Conservation (phyloP, 23 red algal genomes). For the Agarophyton chilense region DNA sequence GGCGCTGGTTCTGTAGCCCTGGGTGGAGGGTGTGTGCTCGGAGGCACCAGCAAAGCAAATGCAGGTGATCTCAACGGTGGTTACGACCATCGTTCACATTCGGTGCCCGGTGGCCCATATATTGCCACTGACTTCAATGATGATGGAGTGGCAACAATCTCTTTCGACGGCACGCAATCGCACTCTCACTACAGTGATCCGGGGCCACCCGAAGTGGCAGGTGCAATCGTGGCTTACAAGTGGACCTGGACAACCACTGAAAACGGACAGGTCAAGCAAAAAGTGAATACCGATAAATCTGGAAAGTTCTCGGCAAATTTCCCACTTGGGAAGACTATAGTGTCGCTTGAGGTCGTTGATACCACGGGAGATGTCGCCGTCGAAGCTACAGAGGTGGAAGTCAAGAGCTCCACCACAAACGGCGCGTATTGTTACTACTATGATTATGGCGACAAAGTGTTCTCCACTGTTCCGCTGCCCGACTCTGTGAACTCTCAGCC, state of each 20-base stretch:
- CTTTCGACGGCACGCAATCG: slow-evolving; percentile 63
- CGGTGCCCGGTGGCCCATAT: slow-evolving; percentile 71
- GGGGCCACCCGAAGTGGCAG: slow-evolving; percentile 43
- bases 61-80: slow-evolving; percentile 25
- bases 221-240: slow-evolving; percentile 68
- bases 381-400: slow-evolving; percentile 49
- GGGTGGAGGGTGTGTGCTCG: slow-evolving; percentile 35
- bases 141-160: slow-evolving; percentile 31
- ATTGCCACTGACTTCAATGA: slow-evolving; percentile 71
- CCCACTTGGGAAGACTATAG: slow-evolving; percentile 61
- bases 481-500: slow-evolving; percentile 8
- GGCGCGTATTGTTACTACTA: slow-evolving; percentile 77
- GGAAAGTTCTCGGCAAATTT: slow-evolving; percentile 61
- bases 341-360: slow-evolving; percentile 62
- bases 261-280: slow-evolving; percentile 24
- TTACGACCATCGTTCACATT: slow-evolving; percentile 69
- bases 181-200: slow-evolving; percentile 81
- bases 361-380: slow-evolving; percentile 51
- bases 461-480: slow-evolving; percentile 44
- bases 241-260: slow-evolving; percentile 48
- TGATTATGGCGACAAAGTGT: slow-evolving; percentile 25
- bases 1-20: slow-evolving; percentile 22
- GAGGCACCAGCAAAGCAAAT: slow-evolving; percentile 11
- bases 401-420: slow-evolving; percentile 39
- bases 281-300: slow-evolving; percentile 24